Conservation (phyloP, 2,329 filamentous ascomycete species). For the Paecilomyces fulvus region DNA sequence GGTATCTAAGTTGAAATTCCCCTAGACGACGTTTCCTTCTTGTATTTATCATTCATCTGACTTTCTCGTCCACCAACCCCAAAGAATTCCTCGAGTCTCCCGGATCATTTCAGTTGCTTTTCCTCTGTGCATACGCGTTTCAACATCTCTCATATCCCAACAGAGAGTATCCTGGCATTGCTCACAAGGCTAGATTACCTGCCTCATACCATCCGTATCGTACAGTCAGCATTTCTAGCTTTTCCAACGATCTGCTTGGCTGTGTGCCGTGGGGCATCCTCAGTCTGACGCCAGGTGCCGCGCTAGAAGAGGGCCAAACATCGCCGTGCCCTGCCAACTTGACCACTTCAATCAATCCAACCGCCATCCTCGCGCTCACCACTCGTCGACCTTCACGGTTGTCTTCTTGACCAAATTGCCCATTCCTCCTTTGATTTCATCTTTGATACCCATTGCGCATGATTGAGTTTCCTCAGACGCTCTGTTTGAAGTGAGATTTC, state of each 20-base stretch:
- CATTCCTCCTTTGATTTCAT: constrained; percentile 7
- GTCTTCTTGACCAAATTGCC: constrained; percentile 7
- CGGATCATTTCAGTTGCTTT: not conserved
- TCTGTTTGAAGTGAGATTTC: not conserved
- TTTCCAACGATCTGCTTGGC: constrained; percentile 18
- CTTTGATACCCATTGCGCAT: not conserved
- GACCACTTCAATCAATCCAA: constrained; percentile 21
- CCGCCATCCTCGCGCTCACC: constrained; percentile 20
- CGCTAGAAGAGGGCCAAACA: constrained; percentile 37
- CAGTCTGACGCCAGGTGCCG: constrained; percentile 23
- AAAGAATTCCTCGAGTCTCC: not conserved
- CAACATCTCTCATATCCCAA: not conserved
- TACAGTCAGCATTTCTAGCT: not conserved
- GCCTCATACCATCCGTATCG: not conserved
- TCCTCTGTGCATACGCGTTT: not conserved
- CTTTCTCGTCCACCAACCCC: constrained; percentile 3
- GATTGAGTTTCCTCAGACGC: not conserved
- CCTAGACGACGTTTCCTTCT: constrained; percentile 2
- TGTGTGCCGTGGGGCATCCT: constrained; percentile 28
- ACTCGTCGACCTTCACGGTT: constrained; percentile 7
- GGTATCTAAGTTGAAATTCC: not conserved
- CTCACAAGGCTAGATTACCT: not conserved
- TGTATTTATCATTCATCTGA: constrained; percentile 10
- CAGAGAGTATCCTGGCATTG: not conserved
- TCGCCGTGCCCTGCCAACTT: constrained; percentile 29